These are phyloP conservation scores for Penicillium sp. DNA, from an alignment of 2,329 filamentous ascomycete genomes.

Conservation along the genomic window DNA sequence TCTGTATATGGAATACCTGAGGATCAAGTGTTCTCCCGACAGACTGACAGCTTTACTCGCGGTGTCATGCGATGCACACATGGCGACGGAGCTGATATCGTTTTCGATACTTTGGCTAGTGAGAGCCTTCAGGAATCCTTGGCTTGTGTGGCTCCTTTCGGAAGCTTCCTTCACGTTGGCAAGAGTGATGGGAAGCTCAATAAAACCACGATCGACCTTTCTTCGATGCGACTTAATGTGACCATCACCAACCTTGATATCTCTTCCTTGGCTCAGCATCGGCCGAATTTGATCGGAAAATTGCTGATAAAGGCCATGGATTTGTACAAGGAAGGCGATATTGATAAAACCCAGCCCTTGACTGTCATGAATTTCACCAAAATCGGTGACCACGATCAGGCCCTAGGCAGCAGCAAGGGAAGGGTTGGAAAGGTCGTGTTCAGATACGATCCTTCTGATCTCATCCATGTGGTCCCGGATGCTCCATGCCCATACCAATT, in stretches of 20 bases:
- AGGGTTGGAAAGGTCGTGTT: constrained; percentile 22
- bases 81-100: constrained; percentile 25
- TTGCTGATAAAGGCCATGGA: constrained; percentile 15
- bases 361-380: constrained; percentile 19
- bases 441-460: constrained; percentile 9
- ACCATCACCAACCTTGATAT: constrained; percentile 26
- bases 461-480: constrained; percentile 15
- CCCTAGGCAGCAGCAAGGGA: neutral
- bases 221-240: constrained; percentile 11
- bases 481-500: constrained; percentile 20
- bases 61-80: constrained; percentile 27
- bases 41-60: constrained; percentile 21
- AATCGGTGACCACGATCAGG: constrained; percentile 15
- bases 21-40: constrained; percentile 24
- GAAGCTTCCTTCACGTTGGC: constrained; percentile 26
- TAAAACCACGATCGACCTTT: constrained; percentile 17
- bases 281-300: constrained; percentile 12
- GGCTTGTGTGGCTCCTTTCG: constrained; percentile 28
- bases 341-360: constrained; percentile 8
- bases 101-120: constrained; percentile 28
- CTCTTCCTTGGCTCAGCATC: constrained; percentile 13
- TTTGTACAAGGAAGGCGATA: constrained; percentile 16
- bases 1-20: constrained; percentile 20
- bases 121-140: constrained; percentile 26
- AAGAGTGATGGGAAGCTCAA: neutral